Evolutionary conservation across 306 rosid species (phyloP), one percentile per base, ranked within the genome.

Genomic region (Chamaecrista fasciculata): DNA sequence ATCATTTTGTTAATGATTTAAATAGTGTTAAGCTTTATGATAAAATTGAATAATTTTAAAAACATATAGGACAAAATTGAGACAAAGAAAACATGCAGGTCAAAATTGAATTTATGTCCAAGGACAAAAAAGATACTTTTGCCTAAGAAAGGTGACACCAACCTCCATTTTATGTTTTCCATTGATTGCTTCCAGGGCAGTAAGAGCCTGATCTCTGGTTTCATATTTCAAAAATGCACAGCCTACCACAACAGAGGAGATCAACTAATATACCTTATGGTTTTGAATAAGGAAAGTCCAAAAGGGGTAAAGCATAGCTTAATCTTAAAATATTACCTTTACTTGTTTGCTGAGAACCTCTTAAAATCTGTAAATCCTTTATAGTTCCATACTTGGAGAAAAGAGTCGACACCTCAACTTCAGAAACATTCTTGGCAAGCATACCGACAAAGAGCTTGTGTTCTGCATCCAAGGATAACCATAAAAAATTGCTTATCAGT

Each of bases 151-250:
- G n/a, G n/a, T n/a, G 6, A 47, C 47, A 70, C 91, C 55, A 25
- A 90, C 98, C 97, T 93, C 91, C 96, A 93, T 88, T 88, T 85
- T 93, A 79, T 86, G 81, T 70, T 90, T 90, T 83, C 97, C 97
- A 78, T 90, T 90, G 59, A 93, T 73, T 66, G 87, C 90, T 71
- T 86, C 97, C 31, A 90, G 82, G 62, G 98, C 91, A 70, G 90
- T 80, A 63, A 93, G 88, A 56, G 98, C 98, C 79, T 93, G 94
- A 16, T 93, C 96, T 81, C 90, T 93, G 31, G 97, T 88, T 82
- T 93, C 98, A 57, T 90, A 93, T 81, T 93, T 93, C 69, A 93
- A 75, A 85, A 93, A 93, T 53, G 98, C 98, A 85, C 98, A 93
- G 49, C 98, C 98, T 93, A 74, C 63, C 33, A 67, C 59, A 53